phyloP scores from a whole-genome alignment of 2,329 filamentous ascomycete species.

The Fulvia fulva region DNA sequence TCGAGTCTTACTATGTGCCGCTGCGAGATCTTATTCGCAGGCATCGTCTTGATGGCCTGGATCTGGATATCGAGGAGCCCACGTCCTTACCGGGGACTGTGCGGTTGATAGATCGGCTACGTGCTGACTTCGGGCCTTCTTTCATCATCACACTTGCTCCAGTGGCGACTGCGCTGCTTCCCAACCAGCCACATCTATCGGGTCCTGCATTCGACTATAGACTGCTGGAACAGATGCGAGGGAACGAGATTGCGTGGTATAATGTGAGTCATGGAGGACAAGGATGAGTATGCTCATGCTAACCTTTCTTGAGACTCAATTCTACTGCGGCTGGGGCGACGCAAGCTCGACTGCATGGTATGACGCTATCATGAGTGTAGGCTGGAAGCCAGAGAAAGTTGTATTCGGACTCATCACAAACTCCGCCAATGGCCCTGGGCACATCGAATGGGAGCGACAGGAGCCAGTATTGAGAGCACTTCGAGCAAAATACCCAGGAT shows the following conservation, averaged over 20 bases:
- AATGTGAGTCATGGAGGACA: slow-evolving; percentile 45
- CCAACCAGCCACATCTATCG: slow-evolving; percentile 59
- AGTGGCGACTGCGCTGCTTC: slow-evolving; percentile 69
- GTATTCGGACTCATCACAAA: slow-evolving; percentile 80
- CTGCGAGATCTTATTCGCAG: slow-evolving; percentile 61
- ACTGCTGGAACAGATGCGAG: slow-evolving; percentile 64
- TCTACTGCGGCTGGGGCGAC: slow-evolving; percentile 87
- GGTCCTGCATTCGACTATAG: slow-evolving; percentile 70
- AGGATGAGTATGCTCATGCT: background rate
- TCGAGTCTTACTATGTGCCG: slow-evolving; percentile 70
- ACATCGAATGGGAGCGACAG: slow-evolving; percentile 56
- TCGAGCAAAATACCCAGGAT: slow-evolving; percentile 58
- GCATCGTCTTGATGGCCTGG: slow-evolving; percentile 63
- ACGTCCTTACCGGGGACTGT: slow-evolving; percentile 64
- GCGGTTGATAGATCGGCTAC: slow-evolving; percentile 46
- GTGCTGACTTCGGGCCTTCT: slow-evolving; percentile 60
- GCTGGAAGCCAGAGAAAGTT: slow-evolving; percentile 69
- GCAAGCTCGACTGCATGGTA: slow-evolving; percentile 51
- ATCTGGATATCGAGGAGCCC: slow-evolving; percentile 75
- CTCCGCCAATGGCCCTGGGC: slow-evolving; percentile 59
- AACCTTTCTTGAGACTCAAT: slow-evolving; percentile 54
- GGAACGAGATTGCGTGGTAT: slow-evolving; percentile 72
- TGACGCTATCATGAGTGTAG: slow-evolving; percentile 54
- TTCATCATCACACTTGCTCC: slow-evolving; percentile 81
- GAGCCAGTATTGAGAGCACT: slow-evolving; percentile 56